Base-by-base conservation (phyloP, 164 flowering plant genomes). In the Platanus orientalis region DNA sequence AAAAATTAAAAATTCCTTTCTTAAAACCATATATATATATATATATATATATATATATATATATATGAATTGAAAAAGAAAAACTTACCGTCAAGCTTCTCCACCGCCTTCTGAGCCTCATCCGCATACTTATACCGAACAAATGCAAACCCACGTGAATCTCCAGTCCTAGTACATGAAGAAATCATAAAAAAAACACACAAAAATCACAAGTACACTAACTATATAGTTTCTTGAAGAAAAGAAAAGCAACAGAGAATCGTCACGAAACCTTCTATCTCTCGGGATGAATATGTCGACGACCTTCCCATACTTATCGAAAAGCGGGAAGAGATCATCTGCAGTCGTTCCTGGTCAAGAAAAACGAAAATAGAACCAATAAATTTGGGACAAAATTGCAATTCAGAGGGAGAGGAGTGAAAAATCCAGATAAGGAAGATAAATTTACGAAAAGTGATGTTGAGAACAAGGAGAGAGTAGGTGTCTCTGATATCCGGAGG, bases 401-500 rank as follows among this genome's bases (percentile, higher is more conserved):
- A n/a, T n/a, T n/a, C n/a, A n/a, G n/a, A n/a, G n/a, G n/a, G n/a
- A n/a, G n/a, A n/a, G n/a, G 58, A n/a, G 26, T 30, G 9, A 73
- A 63, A 14, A 11, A 57, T 19, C 44, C 50, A 44, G 60, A 57
- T 42, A 58, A 36, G 55, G 12, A 36, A 21, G 30, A 32, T 20
- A 32, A 6, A 10, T 45, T 73, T 80, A 95, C 99, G 88, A 85
- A 95, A 95, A 63, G 94, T 84, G 72, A 95, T 92, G 85, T 95
- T 95, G 79, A 95, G 99, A 51, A 95, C 92, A 73, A 95, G 97
- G 20, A 95, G 94, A 28, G 99, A 95, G 81, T 74, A 95, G 44
- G 97, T 95, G 73, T 95, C 97, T 36, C 60, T 73, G 84, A 92
- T 95, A 65, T 95, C 97, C 6, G 97, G 97, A 44, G 99, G 97